A percentile compares a stretch with the other conserved stretches of the same genome.
Evolutionary conservation across 164 flowering plant species (phyloP).

Genomic region (Sedum album): DNA sequence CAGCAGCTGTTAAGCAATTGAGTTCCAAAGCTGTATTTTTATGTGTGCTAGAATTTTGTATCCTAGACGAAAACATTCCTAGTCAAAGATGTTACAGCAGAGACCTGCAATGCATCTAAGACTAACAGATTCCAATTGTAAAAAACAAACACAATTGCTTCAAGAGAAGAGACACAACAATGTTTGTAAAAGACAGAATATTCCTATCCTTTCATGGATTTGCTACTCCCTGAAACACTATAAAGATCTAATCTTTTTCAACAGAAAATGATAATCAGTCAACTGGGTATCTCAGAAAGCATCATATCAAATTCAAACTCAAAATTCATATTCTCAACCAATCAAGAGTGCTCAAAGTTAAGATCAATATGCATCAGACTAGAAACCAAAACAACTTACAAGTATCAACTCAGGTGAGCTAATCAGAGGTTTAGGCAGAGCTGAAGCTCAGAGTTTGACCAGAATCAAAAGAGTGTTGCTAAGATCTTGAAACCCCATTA

Average conservation of each 20-base stretch:
- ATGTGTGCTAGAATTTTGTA: background rate
- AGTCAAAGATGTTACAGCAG: background rate
- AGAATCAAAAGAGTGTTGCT: background rate
- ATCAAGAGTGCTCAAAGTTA: background rate
- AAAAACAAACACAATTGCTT: background rate
- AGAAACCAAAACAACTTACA: background rate
- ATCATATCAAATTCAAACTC: background rate
- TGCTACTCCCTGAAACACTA: background rate
- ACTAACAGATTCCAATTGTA: background rate
- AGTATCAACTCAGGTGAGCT: background rate
- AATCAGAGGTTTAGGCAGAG: background rate
- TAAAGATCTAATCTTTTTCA: background rate
- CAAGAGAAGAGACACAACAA: background rate
- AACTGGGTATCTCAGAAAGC: background rate
- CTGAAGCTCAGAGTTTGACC: background rate
- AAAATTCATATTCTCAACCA: background rate
- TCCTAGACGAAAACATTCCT: background rate
- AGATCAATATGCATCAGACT: background rate
- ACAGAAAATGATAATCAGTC: background rate
- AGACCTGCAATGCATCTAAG: background rate
- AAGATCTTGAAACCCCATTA: background rate
- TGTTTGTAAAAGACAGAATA: slow-evolving; percentile 4
- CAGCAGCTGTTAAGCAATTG: too few relatives aligned
- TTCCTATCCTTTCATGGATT: background rate
- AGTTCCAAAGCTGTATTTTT: too few relatives aligned